Conservation (phyloP, 305 asterid species). For the Stenogyne calaminthoides region DNA sequence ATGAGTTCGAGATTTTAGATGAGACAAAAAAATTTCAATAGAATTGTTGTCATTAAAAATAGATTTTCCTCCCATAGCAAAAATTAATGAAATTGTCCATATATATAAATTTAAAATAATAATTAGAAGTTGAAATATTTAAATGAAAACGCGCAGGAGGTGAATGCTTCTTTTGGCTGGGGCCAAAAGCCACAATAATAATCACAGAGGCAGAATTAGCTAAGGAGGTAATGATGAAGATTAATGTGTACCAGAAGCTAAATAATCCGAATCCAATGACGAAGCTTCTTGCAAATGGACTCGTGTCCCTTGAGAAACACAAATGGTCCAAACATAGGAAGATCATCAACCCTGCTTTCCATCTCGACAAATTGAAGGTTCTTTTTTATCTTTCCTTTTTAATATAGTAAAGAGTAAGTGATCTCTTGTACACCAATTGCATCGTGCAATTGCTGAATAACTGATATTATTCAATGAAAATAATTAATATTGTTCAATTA, state of each 20-base stretch:
- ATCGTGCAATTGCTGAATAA: too few species aligned
- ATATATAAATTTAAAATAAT: background rate
- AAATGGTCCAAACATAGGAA: conserved; percentile 42
- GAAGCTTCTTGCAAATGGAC: conserved; percentile 41
- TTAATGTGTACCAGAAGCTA: conserved; percentile 32
- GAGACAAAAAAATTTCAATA: too few species aligned
- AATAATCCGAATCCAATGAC: conserved; percentile 30
- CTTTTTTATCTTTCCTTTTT: too few species aligned
- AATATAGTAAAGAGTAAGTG: too few species aligned
- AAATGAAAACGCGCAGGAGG: conserved; percentile 36
- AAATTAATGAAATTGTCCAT: background rate
- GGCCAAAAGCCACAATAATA: conserved; percentile 40
- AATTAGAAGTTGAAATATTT: too few species aligned
- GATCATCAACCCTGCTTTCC: conserved; percentile 56
- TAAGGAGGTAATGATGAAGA: conserved; percentile 14
- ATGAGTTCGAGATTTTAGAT: too few species aligned
- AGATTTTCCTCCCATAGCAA: too few species aligned
- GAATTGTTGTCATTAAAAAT: too few species aligned
- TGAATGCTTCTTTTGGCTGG: conserved; percentile 46
- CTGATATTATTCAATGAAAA: too few species aligned
- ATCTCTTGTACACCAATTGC: too few species aligned
- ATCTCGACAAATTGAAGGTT: conserved; percentile 58
- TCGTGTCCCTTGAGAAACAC: conserved; percentile 36
- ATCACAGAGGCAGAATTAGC: background rate
- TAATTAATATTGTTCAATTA: too few species aligned